Evolutionary conservation across 768 basidiomycete genomes (phyloP).

Genomic region (Dentipellis sp.): DNA sequence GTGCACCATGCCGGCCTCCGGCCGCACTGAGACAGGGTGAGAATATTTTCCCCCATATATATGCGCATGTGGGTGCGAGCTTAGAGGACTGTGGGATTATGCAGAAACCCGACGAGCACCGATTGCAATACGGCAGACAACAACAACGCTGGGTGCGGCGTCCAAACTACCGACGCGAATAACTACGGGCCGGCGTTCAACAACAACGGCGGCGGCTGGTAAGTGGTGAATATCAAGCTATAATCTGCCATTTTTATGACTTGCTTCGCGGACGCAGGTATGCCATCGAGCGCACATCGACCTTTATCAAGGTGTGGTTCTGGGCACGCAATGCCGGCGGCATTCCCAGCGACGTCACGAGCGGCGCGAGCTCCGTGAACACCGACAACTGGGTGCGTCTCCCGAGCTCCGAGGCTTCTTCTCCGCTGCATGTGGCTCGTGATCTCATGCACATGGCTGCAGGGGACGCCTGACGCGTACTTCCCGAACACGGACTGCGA

Average conservation of each 20-base stretch:
- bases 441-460: not conserved
- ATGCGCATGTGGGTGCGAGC: not conserved
- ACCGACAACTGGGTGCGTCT: conserved; percentile 43
- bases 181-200: conserved; percentile 57
- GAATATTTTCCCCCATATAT: conserved; percentile 1
- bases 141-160: conserved; percentile 50
- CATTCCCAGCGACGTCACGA: conserved; percentile 38
- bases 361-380: conserved; percentile 32
- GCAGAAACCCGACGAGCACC: conserved; percentile 22
- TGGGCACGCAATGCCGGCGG: conserved; percentile 42
- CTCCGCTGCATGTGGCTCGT: not conserved
- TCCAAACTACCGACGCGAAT: conserved; percentile 25
- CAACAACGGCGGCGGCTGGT: conserved; percentile 53
- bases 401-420: too few relatives aligned
- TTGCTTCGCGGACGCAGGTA: conserved; percentile 29
- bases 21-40: conserved; percentile 39
- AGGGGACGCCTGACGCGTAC: conserved; percentile 52
- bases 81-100: conserved; percentile 16
- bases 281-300: conserved; percentile 50
- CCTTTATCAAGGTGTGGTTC: conserved; percentile 62
- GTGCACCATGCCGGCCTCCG: conserved; percentile 41
- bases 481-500: conserved; percentile 56
- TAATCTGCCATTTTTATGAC: not conserved
- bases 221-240: conserved; percentile 8
- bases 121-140: conserved; percentile 42